A percentile compares a stretch with the other conserved stretches of the same genome.
These are phyloP conservation scores for Phialocephala subalpina DNA, from an alignment of 2,329 filamentous ascomycete genomes.

Conservation along the genomic window DNA sequence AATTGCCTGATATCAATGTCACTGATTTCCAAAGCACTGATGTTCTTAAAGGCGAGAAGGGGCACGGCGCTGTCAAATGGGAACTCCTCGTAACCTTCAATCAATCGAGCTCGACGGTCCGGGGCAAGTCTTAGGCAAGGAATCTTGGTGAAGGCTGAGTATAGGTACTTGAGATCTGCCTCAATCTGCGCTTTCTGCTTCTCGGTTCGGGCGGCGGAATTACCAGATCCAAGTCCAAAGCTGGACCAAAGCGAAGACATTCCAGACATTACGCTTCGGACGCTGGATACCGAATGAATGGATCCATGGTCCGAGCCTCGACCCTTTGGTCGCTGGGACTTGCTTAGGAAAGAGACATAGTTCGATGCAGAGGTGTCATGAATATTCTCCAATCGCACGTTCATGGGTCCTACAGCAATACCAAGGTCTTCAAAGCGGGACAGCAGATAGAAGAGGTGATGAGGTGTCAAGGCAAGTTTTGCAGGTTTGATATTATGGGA, in stretches of 20 bases:
- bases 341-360: conserved; percentile 94
- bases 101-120: conserved; percentile 91
- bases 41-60: conserved; percentile 95
- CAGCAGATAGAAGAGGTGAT: conserved; percentile 95
- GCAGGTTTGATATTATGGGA: conserved; percentile 88
- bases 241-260: conserved; percentile 95
- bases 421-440: conserved; percentile 93
- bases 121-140: conserved; percentile 88
- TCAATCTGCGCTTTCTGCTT: conserved; percentile 87
- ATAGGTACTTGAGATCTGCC: conserved; percentile 92
- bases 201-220: conserved; percentile 83
- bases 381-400: conserved; percentile 92
- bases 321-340: conserved; percentile 81
- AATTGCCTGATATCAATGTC: conserved; percentile 97
- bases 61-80: conserved; percentile 98
- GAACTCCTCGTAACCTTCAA: conserved; percentile 95
- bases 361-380: conserved; percentile 87
- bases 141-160: conserved; percentile 98
- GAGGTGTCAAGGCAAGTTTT: conserved; percentile 90
- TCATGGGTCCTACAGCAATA: conserved; percentile 94
- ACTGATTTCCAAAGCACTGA: conserved; percentile 91
- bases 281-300: conserved; percentile 94
- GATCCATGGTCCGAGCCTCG: conserved; percentile 86
- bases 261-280: conserved; percentile 95
- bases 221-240: conserved; percentile 82